Conservation (phyloP, 2,329 filamentous ascomycete genomes). For the Hortaea werneckii region DNA sequence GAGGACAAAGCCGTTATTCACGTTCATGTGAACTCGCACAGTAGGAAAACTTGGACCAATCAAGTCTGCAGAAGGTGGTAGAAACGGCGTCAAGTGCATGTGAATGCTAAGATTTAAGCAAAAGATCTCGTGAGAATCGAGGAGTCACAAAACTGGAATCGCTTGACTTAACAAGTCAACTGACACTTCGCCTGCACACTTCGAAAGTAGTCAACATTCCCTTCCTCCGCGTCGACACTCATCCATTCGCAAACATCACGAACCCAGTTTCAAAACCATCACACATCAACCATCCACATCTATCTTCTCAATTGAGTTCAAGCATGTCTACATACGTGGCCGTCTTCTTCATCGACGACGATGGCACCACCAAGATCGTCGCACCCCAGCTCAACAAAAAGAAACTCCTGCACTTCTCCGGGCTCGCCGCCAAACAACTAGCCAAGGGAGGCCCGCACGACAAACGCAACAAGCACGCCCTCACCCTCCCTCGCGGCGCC, state of each 20-base stretch:
- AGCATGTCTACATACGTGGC: neutral
- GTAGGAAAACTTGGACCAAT: neutral
- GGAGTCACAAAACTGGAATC: neutral
- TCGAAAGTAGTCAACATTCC: neutral
- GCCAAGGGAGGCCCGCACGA: too few species aligned
- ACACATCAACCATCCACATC: neutral
- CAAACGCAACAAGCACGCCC: neutral
- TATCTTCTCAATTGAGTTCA: neutral
- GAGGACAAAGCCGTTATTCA: neutral
- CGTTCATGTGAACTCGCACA: neutral
- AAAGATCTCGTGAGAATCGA: neutral
- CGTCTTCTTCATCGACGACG: neutral
- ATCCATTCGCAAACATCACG: neutral
- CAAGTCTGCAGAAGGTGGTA: too few species aligned
- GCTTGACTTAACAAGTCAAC: too few species aligned
- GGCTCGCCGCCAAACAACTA: constrained; percentile 1
- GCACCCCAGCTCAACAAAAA: neutral
- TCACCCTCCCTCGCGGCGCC: neutral
- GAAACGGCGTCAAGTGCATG: neutral
- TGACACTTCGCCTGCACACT: neutral
- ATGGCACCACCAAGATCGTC: constrained; percentile 1
- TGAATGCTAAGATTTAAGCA: too few species aligned
- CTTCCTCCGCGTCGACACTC: neutral
- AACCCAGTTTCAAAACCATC: neutral
- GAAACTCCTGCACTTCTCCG: constrained; percentile 5